These are phyloP conservation scores for Penicillium sclerotiorum DNA, from an alignment of 2,329 filamentous ascomycete species.

Conservation along the genomic window DNA sequence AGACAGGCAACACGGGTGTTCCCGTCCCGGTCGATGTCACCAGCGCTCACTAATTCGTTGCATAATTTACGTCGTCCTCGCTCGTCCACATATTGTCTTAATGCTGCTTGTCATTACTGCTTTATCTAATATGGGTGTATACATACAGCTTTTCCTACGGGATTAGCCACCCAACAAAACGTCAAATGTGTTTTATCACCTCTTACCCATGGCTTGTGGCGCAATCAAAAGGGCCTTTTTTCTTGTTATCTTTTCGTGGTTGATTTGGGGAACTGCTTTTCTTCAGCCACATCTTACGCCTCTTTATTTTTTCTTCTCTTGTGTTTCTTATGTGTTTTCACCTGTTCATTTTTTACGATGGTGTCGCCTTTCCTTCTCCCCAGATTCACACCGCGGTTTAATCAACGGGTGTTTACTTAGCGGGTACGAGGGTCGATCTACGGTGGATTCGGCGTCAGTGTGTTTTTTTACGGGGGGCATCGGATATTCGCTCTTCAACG, in stretches of 20 bases:
- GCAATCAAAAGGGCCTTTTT: constrained; percentile 32
- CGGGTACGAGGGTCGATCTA: constrained; percentile 13
- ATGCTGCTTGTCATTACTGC: constrained; percentile 25
- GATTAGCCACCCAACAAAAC: constrained; percentile 31
- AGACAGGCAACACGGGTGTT: constrained; percentile 30
- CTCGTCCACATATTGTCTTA: constrained; percentile 29
- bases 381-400: constrained; percentile 11
- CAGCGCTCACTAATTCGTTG: constrained; percentile 30
- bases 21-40: constrained; percentile 30
- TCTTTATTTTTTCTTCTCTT: constrained; percentile 17
- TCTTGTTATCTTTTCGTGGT: constrained; percentile 14
- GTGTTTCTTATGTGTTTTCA: constrained; percentile 15
- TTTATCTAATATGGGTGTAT: constrained; percentile 40
- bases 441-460: constrained; percentile 17
- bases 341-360: constrained; percentile 20
- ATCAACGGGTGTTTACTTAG: constrained; percentile 17
- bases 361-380: constrained; percentile 7
- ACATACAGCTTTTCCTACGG: constrained; percentile 37
- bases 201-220: constrained; percentile 38
- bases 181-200: constrained; percentile 28
- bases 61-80: constrained; percentile 25
- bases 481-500: constrained; percentile 18
- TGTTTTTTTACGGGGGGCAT: constrained; percentile 11
- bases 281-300: constrained; percentile 10
- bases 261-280: constrained; percentile 11